Base-by-base conservation (phyloP, 176 grass and related monocot genomes). In the Zea mays region DNA sequence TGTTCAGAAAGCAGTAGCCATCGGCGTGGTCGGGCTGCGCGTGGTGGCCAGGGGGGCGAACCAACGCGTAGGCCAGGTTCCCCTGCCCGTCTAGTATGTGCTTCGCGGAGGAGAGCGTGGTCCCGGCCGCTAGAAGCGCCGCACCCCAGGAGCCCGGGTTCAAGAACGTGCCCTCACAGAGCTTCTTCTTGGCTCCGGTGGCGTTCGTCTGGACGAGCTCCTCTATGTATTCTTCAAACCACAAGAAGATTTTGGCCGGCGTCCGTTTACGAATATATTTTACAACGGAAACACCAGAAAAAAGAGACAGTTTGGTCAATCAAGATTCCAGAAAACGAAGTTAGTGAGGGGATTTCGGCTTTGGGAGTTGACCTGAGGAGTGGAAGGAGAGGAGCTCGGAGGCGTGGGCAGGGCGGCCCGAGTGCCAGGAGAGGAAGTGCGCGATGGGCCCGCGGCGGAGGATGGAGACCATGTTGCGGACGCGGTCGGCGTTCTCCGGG, bases 401-500 rank as follows among this genome's bases (percentile, higher is more conserved):
- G 37, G 75, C 60, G 74, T 80, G 69, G n/a, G 96, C 96, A 17
- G 85, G 89, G 54, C 71, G 76, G 55, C 92, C 92, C 16, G 85
- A 74, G 83, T 92, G 89, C 89, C 92, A 98, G 37, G 89, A 83
- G 66, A 98, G 60, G 64, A 87, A 90, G 12, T 47, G 83, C n/a
- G 74, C 75, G 62, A 98, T 76, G 74, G 92, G 96, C 0, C 96
- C 96, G 27, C 84, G 86, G 17, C 89, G 89, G 73, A 94, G 96
- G 80, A 92, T 90, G 78, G 96, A 98, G 63, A 92, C 83, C 87
- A 98, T 98, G 92, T 98, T 95, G 57, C 96, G 80, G 63, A 98
- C 75, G 80, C 90, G 87, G 71, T 98, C 96, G 43, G 90, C 89
- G 84, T 92, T 95, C 87, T 95, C 90, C 56, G 85, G 92, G 75